A percentile compares a stretch with the other conserved stretches of the same genome.
phyloP scores from a whole-genome alignment of 768 basidiomycete species.

The Tricholomella constricta region DNA sequence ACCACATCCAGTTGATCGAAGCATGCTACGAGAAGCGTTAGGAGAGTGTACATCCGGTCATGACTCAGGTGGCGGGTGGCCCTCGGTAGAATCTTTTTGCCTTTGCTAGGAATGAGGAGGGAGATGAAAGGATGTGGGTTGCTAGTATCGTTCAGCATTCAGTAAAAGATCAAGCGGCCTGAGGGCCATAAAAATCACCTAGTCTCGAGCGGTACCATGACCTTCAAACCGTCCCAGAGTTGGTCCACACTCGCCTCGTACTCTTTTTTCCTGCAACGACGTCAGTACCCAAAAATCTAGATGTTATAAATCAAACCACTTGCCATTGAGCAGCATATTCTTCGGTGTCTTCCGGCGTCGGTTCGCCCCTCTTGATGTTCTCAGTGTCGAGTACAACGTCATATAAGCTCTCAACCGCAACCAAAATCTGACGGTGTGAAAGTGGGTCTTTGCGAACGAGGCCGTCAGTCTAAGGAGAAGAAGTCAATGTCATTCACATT shows the following conservation, averaged over 20 bases:
- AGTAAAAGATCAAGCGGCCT: not conserved
- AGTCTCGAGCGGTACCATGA: conserved; percentile 93
- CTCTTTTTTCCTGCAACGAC: conserved; percentile 50
- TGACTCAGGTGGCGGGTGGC: conserved; percentile 81
- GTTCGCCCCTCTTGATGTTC: conserved; percentile 80
- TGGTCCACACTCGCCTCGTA: conserved; percentile 61
- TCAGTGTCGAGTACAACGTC: conserved; percentile 84
- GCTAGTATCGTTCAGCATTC: conserved; percentile 39
- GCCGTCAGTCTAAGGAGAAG: conserved; percentile 51
- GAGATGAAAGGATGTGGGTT: conserved; percentile 97
- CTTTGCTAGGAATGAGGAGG: conserved; percentile 83
- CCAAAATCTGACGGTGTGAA: conserved; percentile 74
- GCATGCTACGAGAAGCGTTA: conserved; percentile 92
- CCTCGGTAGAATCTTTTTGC: conserved; percentile 89
- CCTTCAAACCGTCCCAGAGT: conserved; percentile 79
- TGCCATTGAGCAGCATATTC: conserved; percentile 48
- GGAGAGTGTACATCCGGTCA: conserved; percentile 79
- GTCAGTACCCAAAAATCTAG: conserved; percentile 1
- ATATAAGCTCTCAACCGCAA: conserved; percentile 82
- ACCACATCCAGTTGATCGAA: conserved; percentile 95
- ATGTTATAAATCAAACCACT: conserved; percentile 18
- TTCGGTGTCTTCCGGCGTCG: conserved; percentile 59
- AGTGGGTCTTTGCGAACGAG: conserved; percentile 73
- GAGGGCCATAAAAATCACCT: conserved; percentile 53
- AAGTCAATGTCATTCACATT: not conserved